These are phyloP conservation scores for Aspergillus udagawae DNA, from an alignment of 2,329 filamentous ascomycete genomes.

Conservation along the genomic window DNA sequence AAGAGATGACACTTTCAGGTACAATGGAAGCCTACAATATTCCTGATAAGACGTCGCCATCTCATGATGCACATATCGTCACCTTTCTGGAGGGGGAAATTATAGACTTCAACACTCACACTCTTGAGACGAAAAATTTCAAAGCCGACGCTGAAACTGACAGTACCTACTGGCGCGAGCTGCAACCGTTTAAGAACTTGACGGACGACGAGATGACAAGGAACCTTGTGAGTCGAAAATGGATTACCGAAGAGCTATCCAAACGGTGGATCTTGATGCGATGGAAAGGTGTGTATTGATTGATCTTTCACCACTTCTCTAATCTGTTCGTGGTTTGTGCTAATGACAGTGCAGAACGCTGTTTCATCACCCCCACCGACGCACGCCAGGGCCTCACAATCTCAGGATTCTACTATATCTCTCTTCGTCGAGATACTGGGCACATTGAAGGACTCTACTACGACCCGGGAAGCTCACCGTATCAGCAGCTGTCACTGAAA, in stretches of 20 bases:
- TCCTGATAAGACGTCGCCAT: constrained; percentile 47
- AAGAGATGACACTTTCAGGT: constrained; percentile 59
- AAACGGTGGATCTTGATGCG: constrained; percentile 49
- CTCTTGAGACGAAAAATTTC: constrained; percentile 46
- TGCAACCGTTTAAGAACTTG: constrained; percentile 46
- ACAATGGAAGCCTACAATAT: constrained; percentile 70
- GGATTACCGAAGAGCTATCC: constrained; percentile 39
- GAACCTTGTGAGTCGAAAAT: constrained; percentile 43
- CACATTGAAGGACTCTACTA: constrained; percentile 48
- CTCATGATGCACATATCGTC: constrained; percentile 50
- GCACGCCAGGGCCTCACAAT: constrained; percentile 47
- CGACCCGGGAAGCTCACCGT: constrained; percentile 48
- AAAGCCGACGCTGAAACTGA: constrained; percentile 45
- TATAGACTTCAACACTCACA: constrained; percentile 56
- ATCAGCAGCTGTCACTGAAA: constrained; percentile 44
- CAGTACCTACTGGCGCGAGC: constrained; percentile 46
- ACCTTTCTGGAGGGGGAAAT: constrained; percentile 68
- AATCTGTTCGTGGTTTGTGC: not conserved
- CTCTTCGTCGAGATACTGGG: constrained; percentile 43
- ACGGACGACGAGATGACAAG: constrained; percentile 42
- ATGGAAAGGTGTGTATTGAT: constrained; percentile 43
- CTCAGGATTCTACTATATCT: constrained; percentile 50
- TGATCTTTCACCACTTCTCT: not conserved
- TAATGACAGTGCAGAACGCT: constrained; percentile 37
- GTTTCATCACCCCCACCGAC: constrained; percentile 46